These are phyloP conservation scores for Mucor racemosus DNA, from an alignment of 371 early-diverging fungal genomes.

Conservation along the genomic window DNA sequence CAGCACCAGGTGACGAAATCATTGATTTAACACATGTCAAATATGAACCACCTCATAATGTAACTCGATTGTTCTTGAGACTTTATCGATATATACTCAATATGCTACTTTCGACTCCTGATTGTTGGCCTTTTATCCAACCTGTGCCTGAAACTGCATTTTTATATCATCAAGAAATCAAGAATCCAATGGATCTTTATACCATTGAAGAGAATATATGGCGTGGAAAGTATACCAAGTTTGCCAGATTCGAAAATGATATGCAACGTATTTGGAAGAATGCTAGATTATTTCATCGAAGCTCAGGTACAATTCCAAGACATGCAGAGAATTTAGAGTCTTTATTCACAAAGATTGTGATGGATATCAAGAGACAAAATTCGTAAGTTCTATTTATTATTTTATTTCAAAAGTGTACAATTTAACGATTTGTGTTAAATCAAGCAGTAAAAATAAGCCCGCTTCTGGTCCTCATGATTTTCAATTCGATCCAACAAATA, in stretches of 20 bases:
- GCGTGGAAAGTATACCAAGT: constrained; percentile 46
- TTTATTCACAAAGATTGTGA: constrained; percentile 43
- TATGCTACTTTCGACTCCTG: constrained; percentile 48
- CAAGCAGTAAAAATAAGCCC: constrained; percentile 22
- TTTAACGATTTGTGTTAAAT: no score
- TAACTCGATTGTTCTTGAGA: constrained; percentile 47
- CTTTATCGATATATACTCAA: constrained; percentile 52
- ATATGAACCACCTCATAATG: constrained; percentile 42
- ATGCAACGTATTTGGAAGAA: constrained; percentile 51
- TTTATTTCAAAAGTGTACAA: no score
- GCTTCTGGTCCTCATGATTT: constrained; percentile 29
- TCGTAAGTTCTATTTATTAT: constrained; percentile 16
- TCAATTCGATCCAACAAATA: constrained; percentile 32
- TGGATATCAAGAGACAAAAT: constrained; percentile 39
- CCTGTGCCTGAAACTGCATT: constrained; percentile 45
- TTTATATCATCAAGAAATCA: constrained; percentile 46
- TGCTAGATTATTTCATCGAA: constrained; percentile 44
- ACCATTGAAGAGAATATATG: constrained; percentile 51
- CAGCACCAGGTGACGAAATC: constrained; percentile 7
- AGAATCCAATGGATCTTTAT: constrained; percentile 47
- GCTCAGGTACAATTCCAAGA: constrained; percentile 43
- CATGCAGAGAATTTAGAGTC: constrained; percentile 44
- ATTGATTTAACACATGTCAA: constrained; percentile 35
- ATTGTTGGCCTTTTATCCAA: constrained; percentile 54
- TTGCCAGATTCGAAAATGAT: constrained; percentile 51